Percentiles rank a stretch among this genome's conserved stretches.
Conservation (phyloP, 2,329 filamentous ascomycete genomes). For the Pyrenochaeta sp. region DNA sequence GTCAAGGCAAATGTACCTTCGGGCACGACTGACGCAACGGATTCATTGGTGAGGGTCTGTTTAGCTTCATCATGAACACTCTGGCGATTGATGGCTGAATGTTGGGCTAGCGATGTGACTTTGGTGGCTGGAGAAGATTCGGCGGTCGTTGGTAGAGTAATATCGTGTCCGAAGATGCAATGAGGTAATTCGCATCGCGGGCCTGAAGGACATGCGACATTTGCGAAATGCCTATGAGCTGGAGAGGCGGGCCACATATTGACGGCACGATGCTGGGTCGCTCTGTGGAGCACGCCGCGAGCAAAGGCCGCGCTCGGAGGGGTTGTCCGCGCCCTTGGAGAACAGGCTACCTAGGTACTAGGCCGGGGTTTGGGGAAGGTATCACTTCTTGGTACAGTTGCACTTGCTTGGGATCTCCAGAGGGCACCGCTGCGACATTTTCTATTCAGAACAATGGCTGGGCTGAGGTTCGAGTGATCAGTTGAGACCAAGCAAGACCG, state of each 20-base stretch:
- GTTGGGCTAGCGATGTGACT: conserved; percentile 4
- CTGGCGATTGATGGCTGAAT: conserved; percentile 38
- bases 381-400: too few species aligned
- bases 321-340: too few species aligned
- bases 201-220: conserved; percentile 58
- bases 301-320: too few species aligned
- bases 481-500: too few species aligned
- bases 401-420: too few species aligned
- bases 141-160: conserved; percentile 12
- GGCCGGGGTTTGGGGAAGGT: too few species aligned
- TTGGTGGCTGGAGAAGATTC: conserved; percentile 5
- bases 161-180: conserved; percentile 66
- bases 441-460: too few species aligned
- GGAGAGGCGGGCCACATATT: conserved; percentile 41
- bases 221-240: conserved; percentile 33
- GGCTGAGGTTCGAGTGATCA: too few species aligned
- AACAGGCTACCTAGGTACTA: too few species aligned
- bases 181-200: conserved; percentile 58
- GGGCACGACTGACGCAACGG: conserved; percentile 4
- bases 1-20: conserved; percentile 1
- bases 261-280: too few species aligned
- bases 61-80: conserved; percentile 38
- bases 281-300: too few species aligned
- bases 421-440: too few species aligned
- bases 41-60: conserved; percentile 14